Percentiles rank a stretch among this genome's conserved stretches.
Evolutionary conservation across 768 basidiomycete genomes (phyloP).

Genomic region (Russula ochroleuca): DNA sequence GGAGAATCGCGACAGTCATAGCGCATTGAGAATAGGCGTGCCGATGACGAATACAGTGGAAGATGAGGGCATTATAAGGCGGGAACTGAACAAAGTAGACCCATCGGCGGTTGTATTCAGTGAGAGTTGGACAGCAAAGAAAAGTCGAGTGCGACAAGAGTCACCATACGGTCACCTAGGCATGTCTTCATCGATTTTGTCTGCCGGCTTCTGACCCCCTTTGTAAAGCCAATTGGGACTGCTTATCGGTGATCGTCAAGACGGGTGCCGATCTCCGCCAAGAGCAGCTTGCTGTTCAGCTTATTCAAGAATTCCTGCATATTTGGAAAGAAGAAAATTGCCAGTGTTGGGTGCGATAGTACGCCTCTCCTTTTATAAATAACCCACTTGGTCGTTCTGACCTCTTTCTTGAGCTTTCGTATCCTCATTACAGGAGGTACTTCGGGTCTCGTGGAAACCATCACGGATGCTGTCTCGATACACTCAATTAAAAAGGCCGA

Average conservation of each 20-base stretch:
- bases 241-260: slow-evolving; percentile 96
- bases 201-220: neutral
- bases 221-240: slow-evolving; percentile 69
- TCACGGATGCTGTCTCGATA: slow-evolving; percentile 96
- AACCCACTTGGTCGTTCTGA: slow-evolving; percentile 1
- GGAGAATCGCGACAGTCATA: slow-evolving; percentile 60
- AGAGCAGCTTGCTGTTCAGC: slow-evolving; percentile 94
- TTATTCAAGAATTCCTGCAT: slow-evolving; percentile 86
- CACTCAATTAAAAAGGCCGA: slow-evolving; percentile 99
- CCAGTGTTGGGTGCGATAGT: slow-evolving; percentile 93
- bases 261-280: slow-evolving; percentile 95
- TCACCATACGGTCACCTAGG: slow-evolving; percentile 97
- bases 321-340: slow-evolving; percentile 96
- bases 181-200: slow-evolving; percentile 34
- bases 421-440: slow-evolving; percentile 91
- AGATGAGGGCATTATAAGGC: slow-evolving; percentile 90
- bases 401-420: slow-evolving; percentile 63
- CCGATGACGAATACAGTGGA: slow-evolving; percentile 39
- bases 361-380: slow-evolving; percentile 19
- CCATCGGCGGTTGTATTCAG: slow-evolving; percentile 94
- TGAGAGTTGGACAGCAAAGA: slow-evolving; percentile 93
- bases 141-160: slow-evolving; percentile 85
- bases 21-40: slow-evolving; percentile 48
- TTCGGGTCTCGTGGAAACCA: slow-evolving; percentile 95
- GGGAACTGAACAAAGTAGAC: slow-evolving; percentile 91